These are phyloP conservation scores for Alternaria rosae DNA, from an alignment of 2,329 filamentous ascomycete species.

Conservation along the genomic window DNA sequence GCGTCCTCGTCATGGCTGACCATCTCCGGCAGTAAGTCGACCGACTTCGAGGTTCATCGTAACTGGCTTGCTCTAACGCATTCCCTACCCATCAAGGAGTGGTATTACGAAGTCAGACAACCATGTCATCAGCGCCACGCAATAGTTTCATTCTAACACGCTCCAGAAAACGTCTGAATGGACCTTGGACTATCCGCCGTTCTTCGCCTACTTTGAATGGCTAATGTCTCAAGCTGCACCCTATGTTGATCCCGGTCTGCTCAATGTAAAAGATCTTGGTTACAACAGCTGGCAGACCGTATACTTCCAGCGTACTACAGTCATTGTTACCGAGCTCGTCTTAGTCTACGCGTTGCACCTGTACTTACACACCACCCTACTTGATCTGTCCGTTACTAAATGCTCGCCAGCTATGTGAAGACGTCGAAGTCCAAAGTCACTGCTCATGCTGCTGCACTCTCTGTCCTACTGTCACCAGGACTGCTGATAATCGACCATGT, in stretches of 20 bases:
- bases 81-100: constrained; percentile 83
- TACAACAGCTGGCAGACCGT: constrained; percentile 94
- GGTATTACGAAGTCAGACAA: constrained; percentile 81
- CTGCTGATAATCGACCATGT: constrained; percentile 98
- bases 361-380: constrained; percentile 53
- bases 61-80: constrained; percentile 98
- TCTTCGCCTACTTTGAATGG: constrained; percentile 99
- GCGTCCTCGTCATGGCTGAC: constrained; percentile 30
- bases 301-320: constrained; percentile 90
- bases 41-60: constrained; percentile 97
- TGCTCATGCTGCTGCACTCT: constrained; percentile 85
- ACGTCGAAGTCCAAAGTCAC: constrained; percentile 76
- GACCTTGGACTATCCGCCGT: constrained; percentile 98
- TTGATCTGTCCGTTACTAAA: constrained; percentile 18
- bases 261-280: constrained; percentile 78
- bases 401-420: constrained; percentile 70
- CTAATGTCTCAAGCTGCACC: constrained; percentile 80
- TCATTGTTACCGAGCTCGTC: constrained; percentile 84
- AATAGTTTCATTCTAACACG: constrained; percentile 18
- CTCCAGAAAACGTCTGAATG: constrained; percentile 89
- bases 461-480: constrained; percentile 88
- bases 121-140: not conserved
- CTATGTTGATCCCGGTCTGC: constrained; percentile 80
- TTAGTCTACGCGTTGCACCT: constrained; percentile 82
- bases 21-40: constrained; percentile 78